Evolutionary conservation across 495 filamentous ascomycete species (phyloP), one percentile per base, ranked within the genome.

Genomic region (Sphaerosporella brunnea): DNA sequence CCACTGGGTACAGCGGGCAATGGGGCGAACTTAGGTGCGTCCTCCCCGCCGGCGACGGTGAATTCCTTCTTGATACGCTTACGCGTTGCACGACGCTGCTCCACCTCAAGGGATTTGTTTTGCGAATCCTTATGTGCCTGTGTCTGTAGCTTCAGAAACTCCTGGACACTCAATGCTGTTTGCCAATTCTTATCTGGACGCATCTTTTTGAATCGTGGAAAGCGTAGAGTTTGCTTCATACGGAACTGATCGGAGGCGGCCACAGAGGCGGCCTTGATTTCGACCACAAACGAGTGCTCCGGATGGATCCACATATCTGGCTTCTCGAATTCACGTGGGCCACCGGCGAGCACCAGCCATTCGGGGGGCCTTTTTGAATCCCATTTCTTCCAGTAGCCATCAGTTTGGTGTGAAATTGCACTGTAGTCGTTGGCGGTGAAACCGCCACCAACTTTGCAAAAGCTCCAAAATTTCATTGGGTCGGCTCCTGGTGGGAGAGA

Each of bases 221-320:
- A 97, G 1, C 90, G 79, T 37, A 97, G 67, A 0, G 92, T 96
- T 51, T 78, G 64, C 8, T 75, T 74, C 48, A 73, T 77, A 19
- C 79, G 75, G 58, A 94, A 96, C 48, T 78, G 71, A 50, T 86
- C 83, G 19, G 80, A 82, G 0, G 65, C 64, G 4, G 69, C 71
- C 1, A 88, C 74, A 9, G 78, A 83, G 0, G 90, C 83, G n/a
- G 86, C 90, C 62, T 96, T 97, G 43, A 92, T 79, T 23, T 80
- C 78, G 2, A 97, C 47, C 19, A 96, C 86, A 18, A 97, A 65
- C 3, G 84, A 93, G 30, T 94, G 83, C 41, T 73, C 74, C 0
- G 92, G 90, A 23, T 76, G 76, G 60, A 97, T 96, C 90, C 90
- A 97, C 50, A 84, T 75, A 60, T 97, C 86, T 0, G 90, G 90